A percentile compares a stretch with the other conserved stretches of the same genome.
Evolutionary conservation across 2,329 filamentous ascomycete genomes (phyloP).

Genomic region (Diaporthe capsici): DNA sequence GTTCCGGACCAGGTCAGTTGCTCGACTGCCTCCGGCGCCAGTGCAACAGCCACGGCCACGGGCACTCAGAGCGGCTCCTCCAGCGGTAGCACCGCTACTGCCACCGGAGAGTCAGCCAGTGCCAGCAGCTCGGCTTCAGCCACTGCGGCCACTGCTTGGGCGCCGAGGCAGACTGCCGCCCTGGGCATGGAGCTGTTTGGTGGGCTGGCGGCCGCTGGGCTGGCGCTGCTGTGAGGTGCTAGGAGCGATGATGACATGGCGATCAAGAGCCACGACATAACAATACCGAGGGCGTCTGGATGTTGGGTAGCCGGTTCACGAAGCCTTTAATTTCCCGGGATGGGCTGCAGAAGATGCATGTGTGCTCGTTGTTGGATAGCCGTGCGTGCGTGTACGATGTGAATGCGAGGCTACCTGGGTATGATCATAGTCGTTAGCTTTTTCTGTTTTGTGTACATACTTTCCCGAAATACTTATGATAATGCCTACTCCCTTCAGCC

Average conservation of each 20-base stretch:
- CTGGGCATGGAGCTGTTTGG: slow-evolving; percentile 39
- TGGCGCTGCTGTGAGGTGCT: slow-evolving; percentile 36
- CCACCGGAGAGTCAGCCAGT: slow-evolving; percentile 31
- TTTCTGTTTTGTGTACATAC: slow-evolving; percentile 13
- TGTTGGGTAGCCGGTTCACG: neutral
- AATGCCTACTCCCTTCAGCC: neutral
- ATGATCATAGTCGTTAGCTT: neutral
- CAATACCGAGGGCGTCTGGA: neutral
- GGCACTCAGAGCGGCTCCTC: slow-evolving; percentile 36
- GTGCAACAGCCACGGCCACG: slow-evolving; percentile 38
- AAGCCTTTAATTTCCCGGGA: neutral
- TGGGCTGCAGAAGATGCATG: neutral
- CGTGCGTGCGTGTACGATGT: neutral
- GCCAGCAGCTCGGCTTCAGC: slow-evolving; percentile 25
- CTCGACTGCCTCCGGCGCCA: slow-evolving; percentile 41
- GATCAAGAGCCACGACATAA: neutral
- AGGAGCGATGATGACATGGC: neutral
- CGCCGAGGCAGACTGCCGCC: slow-evolving; percentile 38
- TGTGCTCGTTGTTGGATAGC: neutral
- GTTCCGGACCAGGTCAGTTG: slow-evolving; percentile 52
- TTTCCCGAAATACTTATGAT: neutral
- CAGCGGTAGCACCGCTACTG: slow-evolving; percentile 40
- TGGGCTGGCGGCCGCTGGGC: slow-evolving; percentile 38
- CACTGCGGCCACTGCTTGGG: slow-evolving; percentile 28
- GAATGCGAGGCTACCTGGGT: neutral